These are phyloP conservation scores for Annulohypoxylon stygium DNA, from an alignment of 495 filamentous ascomycete genomes.

Conservation along the genomic window DNA sequence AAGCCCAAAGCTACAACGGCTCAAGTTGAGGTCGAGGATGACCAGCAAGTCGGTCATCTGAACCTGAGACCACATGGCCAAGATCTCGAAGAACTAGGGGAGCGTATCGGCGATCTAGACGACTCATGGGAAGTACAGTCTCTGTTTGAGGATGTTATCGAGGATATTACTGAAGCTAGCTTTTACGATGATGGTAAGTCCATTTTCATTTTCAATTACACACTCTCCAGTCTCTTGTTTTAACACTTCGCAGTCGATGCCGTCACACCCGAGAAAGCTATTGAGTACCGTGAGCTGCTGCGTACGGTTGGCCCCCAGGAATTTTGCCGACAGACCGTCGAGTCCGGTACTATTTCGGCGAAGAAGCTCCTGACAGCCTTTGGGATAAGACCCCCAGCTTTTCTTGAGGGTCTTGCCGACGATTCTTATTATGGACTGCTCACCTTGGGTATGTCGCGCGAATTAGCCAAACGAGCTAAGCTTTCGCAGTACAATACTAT, in stretches of 20 bases:
- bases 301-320: conserved; percentile 79
- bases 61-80: conserved; percentile 41
- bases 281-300: conserved; percentile 74
- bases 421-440: conserved; percentile 81
- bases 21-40: conserved; percentile 44
- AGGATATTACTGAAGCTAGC: conserved; percentile 71
- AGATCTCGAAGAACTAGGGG: conserved; percentile 63
- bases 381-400: conserved; percentile 79
- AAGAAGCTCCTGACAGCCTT: conserved; percentile 95
- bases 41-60: conserved; percentile 47
- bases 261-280: conserved; percentile 81
- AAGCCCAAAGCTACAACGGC: conserved; percentile 14
- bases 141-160: conserved; percentile 75
- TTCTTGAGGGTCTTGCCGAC: conserved; percentile 80
- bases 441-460: conserved; percentile 81
- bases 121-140: conserved; percentile 78
- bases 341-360: conserved; percentile 74
- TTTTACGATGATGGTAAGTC: conserved; percentile 68
- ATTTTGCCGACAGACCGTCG: conserved; percentile 81
- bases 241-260: conserved; percentile 63
- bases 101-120: conserved; percentile 71
- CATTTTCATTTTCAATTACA: conserved; percentile 33
- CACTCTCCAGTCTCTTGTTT: conserved; percentile 5
- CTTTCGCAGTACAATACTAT: conserved; percentile 85
- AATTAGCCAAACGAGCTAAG: conserved; percentile 84